Percentiles rank a stretch among this genome's conserved stretches.
Conservation (phyloP, 1,284 basidiomycete genomes). For the Cryptococcus sp. region DNA sequence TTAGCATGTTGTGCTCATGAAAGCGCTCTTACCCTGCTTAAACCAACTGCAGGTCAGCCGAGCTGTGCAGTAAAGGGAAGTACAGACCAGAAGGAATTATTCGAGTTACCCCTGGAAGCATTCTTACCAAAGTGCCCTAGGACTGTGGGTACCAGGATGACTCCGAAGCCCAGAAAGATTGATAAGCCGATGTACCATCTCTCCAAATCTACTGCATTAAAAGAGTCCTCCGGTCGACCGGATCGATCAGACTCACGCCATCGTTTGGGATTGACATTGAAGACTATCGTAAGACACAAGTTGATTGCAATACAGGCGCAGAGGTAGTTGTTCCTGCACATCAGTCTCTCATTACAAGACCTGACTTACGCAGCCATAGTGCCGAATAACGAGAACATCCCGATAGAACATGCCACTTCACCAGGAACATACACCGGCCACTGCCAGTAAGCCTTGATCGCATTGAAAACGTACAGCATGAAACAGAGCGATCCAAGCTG, state of each 20-base stretch:
- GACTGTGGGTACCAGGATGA: conserved; percentile 10
- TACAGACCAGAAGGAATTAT: neutral
- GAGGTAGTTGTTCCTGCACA: conserved; percentile 31
- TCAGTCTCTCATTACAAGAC: neutral
- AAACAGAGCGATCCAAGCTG: neutral
- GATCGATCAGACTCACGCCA: conserved; percentile 12
- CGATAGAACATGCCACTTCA: neutral
- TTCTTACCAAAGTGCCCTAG: conserved; percentile 18
- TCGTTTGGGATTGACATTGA: conserved; percentile 30
- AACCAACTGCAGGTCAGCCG: neutral
- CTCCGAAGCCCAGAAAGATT: conserved; percentile 8
- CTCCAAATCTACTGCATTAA: conserved; percentile 14
- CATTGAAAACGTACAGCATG: neutral
- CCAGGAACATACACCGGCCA: neutral
- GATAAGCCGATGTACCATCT: conserved; percentile 18
- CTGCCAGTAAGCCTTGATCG: neutral
- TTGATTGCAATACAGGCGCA: conserved; percentile 38
- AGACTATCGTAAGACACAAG: conserved; percentile 28
- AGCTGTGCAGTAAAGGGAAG: neutral
- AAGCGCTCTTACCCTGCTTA: neutral
- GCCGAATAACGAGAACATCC: neutral
- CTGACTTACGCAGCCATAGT: neutral
- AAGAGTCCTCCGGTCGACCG: neutral
- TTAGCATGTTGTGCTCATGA: too few relatives aligned
- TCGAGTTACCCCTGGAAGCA: neutral